phyloP scores from a whole-genome alignment of 768 basidiomycete genomes.

The Tylopilus sp. region DNA sequence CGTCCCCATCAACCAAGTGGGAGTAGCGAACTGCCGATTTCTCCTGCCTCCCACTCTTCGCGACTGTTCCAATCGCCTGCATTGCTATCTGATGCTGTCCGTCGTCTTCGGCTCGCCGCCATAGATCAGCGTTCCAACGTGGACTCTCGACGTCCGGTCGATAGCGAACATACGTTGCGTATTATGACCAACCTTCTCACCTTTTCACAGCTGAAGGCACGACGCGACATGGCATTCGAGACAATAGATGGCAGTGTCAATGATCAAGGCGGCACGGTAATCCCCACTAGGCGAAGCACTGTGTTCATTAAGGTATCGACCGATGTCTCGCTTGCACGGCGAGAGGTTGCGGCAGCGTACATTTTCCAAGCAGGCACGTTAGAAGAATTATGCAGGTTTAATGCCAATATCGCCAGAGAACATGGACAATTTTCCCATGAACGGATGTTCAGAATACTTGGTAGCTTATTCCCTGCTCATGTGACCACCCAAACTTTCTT shows the following conservation, averaged over 20 bases:
- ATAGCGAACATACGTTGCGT: conserved; percentile 58
- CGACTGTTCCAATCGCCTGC: conserved; percentile 58
- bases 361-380: conserved; percentile 44
- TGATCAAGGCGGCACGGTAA: conserved; percentile 17
- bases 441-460: conserved; percentile 57
- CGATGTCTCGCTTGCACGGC: conserved; percentile 45
- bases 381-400: conserved; percentile 51
- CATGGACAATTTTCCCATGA: conserved; percentile 69
- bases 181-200: conserved; percentile 77
- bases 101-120: conserved; percentile 59
- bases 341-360: conserved; percentile 62
- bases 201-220: conserved; percentile 44
- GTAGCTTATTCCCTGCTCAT: conserved; percentile 42
- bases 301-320: conserved; percentile 55
- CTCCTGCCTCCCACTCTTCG: conserved; percentile 35
- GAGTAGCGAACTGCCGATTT: conserved; percentile 44
- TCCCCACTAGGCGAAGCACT: conserved; percentile 49
- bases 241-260: conserved; percentile 32
- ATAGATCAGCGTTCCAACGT: conserved; percentile 46
- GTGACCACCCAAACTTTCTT: conserved; percentile 23
- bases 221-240: conserved; percentile 40
- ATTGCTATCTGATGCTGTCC: conserved; percentile 70
- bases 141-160: conserved; percentile 43
- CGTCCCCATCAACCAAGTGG: conserved; percentile 41
- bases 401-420: conserved; percentile 55